phyloP scores from a whole-genome alignment of 805 yeast genomes.

The Torulaspora delbrueckii region DNA sequence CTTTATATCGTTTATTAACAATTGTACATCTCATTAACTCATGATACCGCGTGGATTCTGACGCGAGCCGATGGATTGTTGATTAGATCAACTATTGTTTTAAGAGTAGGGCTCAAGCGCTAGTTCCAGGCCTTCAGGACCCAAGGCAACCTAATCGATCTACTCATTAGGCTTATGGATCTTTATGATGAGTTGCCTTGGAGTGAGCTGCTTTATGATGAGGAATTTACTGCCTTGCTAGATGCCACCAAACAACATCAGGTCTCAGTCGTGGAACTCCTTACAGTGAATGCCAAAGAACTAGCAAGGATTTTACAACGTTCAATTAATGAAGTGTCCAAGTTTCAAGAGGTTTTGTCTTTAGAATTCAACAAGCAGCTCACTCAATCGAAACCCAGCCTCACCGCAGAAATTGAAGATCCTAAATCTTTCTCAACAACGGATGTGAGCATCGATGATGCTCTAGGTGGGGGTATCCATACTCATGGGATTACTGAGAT shows the following conservation, averaged over 20 bases:
- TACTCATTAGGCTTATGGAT: constrained; percentile 33
- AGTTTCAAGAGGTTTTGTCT: constrained; percentile 22
- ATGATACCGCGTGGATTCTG: not conserved
- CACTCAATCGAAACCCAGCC: constrained; percentile 1
- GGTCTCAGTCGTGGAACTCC: constrained; percentile 40
- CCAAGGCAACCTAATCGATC: not conserved
- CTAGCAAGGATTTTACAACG: constrained; percentile 34
- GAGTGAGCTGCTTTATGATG: constrained; percentile 35
- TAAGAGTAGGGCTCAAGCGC: not conserved
- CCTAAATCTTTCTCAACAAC: constrained; percentile 47
- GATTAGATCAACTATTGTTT: not conserved
- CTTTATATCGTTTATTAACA: not conserved
- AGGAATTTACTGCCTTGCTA: constrained; percentile 30
- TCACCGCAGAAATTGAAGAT: constrained; percentile 4
- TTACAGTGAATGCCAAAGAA: constrained; percentile 37
- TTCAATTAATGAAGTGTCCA: constrained; percentile 33
- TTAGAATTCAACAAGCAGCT: constrained; percentile 18
- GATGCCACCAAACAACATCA: constrained; percentile 28
- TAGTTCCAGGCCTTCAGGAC: not conserved
- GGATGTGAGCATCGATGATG: constrained; percentile 44
- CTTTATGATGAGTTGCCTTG: constrained; percentile 40
- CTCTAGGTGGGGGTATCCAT: constrained; percentile 53
- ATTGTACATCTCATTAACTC: not conserved
- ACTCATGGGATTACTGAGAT: constrained; percentile 62
- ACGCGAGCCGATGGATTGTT: not conserved